A percentile compares a stretch with the other conserved stretches of the same genome.
phyloP scores from a whole-genome alignment of 1,284 basidiomycete species.

The Ceratobasidium sp. region DNA sequence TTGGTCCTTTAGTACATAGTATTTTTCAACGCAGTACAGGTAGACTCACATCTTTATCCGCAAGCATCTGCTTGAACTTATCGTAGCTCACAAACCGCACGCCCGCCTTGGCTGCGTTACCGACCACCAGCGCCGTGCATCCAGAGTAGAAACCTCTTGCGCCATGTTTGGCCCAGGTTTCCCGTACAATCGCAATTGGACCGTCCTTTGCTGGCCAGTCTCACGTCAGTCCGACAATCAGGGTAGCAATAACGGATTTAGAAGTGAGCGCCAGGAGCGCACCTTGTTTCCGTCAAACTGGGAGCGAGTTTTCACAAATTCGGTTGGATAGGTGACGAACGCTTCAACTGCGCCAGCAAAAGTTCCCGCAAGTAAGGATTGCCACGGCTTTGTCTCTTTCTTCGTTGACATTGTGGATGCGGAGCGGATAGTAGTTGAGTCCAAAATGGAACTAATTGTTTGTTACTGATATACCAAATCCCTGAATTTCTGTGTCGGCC shows the following conservation, averaged over 20 bases:
- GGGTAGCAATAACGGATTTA: not conserved
- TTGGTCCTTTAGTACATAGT: not conserved
- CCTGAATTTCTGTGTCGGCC: too few species aligned
- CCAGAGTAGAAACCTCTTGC: slow-evolving; percentile 85
- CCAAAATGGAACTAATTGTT: slow-evolving; percentile 13
- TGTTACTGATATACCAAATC: not conserved
- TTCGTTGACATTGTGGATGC: slow-evolving; percentile 45
- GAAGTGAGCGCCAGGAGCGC: slow-evolving; percentile 41
- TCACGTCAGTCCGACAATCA: slow-evolving; percentile 50
- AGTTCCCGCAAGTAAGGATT: slow-evolving; percentile 89
- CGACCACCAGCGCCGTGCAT: slow-evolving; percentile 86
- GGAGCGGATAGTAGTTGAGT: not conserved
- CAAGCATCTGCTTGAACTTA: slow-evolving; percentile 86
- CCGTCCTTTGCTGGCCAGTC: slow-evolving; percentile 61
- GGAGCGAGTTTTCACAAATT: slow-evolving; percentile 89
- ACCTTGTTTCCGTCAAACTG: slow-evolving; percentile 80
- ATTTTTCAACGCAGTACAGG: not conserved
- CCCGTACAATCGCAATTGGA: slow-evolving; percentile 73
- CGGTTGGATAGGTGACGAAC: slow-evolving; percentile 67
- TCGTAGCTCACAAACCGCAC: slow-evolving; percentile 97
- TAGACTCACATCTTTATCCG: slow-evolving; percentile 77
- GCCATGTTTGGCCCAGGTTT: slow-evolving; percentile 78
- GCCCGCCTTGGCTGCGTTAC: slow-evolving; percentile 91
- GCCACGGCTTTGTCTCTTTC: slow-evolving; percentile 65
- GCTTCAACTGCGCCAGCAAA: slow-evolving; percentile 93